Conservation (phyloP, 2,329 filamentous ascomycete species). For the Epichloe gansuensis region DNA sequence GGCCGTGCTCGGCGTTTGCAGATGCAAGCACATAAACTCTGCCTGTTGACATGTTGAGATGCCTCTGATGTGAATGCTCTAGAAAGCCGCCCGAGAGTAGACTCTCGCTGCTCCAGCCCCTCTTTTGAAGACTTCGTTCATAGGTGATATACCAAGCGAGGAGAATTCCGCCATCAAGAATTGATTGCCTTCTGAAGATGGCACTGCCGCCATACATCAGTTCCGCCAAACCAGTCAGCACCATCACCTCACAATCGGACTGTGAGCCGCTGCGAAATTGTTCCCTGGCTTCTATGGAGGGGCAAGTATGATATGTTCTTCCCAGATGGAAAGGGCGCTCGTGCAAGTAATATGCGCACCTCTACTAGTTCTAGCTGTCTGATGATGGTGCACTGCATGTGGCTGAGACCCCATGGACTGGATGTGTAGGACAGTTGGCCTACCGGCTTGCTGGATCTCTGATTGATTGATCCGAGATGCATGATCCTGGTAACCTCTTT, state of each 20-base stretch:
- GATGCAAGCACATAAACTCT: background rate
- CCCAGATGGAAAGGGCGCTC: background rate
- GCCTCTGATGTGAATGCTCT: too few species aligned
- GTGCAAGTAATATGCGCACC: background rate
- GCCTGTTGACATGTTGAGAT: background rate
- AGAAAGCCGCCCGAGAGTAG: too few species aligned
- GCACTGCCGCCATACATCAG: too few species aligned
- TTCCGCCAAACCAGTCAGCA: too few species aligned
- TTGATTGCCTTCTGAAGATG: too few species aligned
- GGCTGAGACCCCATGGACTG: background rate
- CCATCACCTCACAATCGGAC: too few species aligned
- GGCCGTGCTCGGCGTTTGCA: background rate
- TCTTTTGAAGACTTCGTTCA: too few species aligned
- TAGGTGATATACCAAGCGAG: too few species aligned
- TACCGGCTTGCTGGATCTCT: conserved; percentile 2
- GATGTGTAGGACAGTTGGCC: background rate
- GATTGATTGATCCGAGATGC: conserved; percentile 3
- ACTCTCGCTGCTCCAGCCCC: too few species aligned
- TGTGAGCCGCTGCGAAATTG: too few species aligned
- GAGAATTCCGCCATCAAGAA: too few species aligned
- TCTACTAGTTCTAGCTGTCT: background rate
- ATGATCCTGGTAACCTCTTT: background rate
- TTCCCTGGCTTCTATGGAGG: too few species aligned
- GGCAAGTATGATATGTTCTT: background rate
- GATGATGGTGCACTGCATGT: background rate